Evolutionary conservation across 345 rosid genomes (phyloP), one percentile per base, ranked within the genome.

Genomic region (Euphorbia tirucalli): DNA sequence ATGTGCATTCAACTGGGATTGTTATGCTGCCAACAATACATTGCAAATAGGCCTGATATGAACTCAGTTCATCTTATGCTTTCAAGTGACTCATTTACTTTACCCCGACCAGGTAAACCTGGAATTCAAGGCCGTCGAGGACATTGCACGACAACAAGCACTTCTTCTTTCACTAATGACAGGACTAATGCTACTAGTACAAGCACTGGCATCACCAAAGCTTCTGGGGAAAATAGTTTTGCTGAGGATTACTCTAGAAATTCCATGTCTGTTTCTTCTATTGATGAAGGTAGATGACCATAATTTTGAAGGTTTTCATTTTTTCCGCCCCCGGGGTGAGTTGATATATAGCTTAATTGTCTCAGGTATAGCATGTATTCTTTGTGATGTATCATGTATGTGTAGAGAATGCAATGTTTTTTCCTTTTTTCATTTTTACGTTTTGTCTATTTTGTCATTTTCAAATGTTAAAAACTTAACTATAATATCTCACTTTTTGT

Each of bases 91-190:
- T 91, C 98, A 0, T 89, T 93, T 43, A 88, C 85, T 48, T 68
- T 93, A 81, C 94, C 98, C 2, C 82, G 35, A 74, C 97, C 97
- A 16, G 89, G 98, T 25, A 86, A 75, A 72, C 98, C 98, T 1
- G 97, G 85, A 70, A 79, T 80, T 66, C 96, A 84, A 75, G 96
- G 96, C 39, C 90, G 98, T 18, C 39, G 37, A 31, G 79, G 79
- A 37, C 77, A 77, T 7, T 86, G 84, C 82, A 84, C 85, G n/a
- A 78, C 88, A 1, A 80, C 84, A 19, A 28, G 83, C 0, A 59
- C 81, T 50, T 63, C 88, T 1, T 84, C 83, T 31, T 73, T 81
- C 21, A 79, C 90, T 49, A 70, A 59, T 27, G 63, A 56, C 3
- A 43, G 16, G 19, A 57, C 79, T 39, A 75, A 75, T 76, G 76